These are phyloP conservation scores for Dipodascus geniculatus DNA, from an alignment of 805 yeast species.

Conservation along the genomic window DNA sequence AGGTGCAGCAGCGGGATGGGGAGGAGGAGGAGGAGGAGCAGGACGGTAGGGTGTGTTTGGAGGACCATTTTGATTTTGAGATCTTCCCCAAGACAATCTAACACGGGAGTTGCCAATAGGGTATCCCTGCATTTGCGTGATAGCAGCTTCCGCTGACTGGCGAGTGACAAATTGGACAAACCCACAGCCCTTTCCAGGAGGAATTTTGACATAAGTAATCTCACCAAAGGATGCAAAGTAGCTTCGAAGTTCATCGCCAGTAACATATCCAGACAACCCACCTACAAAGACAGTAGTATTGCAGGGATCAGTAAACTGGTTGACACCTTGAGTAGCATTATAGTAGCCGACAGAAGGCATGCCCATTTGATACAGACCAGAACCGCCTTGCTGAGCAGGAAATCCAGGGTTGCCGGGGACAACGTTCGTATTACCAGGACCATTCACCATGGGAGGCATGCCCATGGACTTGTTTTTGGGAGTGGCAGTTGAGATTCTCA, in stretches of 20 bases:
- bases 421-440: conserved; percentile 1
- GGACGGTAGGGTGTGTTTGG: conserved; percentile 23
- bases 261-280: conserved; percentile 47
- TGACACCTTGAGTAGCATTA: conserved; percentile 24
- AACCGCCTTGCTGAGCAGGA: conserved; percentile 15
- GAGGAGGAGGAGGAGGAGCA: conserved; percentile 25
- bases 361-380: conserved; percentile 21
- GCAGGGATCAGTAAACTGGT: conserved; percentile 65
- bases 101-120: conserved; percentile 77
- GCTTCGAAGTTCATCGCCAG: conserved; percentile 44
- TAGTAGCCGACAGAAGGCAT: conserved; percentile 17
- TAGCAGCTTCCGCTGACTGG: conserved; percentile 76
- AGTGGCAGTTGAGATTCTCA: conserved; percentile 63
- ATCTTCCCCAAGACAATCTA: conserved; percentile 81
- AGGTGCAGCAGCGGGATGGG: conserved; percentile 24
- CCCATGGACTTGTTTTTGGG: conserved; percentile 32
- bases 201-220: conserved; percentile 47
- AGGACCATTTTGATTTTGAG: conserved; percentile 24
- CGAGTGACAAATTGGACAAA: conserved; percentile 74
- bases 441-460: neutral
- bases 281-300: conserved; percentile 82
- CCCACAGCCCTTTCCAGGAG: conserved; percentile 76
- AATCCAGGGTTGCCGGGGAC: conserved; percentile 4
- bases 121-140: conserved; percentile 79
- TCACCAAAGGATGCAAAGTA: conserved; percentile 64